Evolutionary conservation across 352 stramenopile genomes (phyloP).

Genomic region (Pythium myriotylum): DNA sequence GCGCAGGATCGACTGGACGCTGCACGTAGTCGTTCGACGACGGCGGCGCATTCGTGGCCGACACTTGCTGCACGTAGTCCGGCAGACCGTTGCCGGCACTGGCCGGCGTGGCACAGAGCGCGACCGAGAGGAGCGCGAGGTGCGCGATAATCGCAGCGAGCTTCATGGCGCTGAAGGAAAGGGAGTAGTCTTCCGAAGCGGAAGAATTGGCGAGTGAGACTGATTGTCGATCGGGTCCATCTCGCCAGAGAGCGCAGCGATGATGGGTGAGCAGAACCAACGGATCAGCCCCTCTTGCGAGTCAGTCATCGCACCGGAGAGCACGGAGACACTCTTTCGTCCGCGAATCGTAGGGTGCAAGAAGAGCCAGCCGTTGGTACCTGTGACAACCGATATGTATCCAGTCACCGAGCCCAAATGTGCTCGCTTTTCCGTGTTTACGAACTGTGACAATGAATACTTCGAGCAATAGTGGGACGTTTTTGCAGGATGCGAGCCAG

Average conservation of each 20-base stretch:
- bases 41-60: not conserved
- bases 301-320: no score
- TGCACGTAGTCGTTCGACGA: not conserved
- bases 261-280: no score
- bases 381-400: no score
- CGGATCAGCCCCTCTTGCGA: no score
- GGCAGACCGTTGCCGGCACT: not conserved
- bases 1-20: not conserved
- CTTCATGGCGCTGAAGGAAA: not conserved
- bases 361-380: no score
- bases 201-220: constrained; percentile 4
- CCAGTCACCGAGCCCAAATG: no score
- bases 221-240: not conserved
- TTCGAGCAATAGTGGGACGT: no score
- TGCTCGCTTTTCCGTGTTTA: no score
- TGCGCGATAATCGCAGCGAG: constrained; percentile 5
- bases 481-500: no score
- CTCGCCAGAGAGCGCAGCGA: not conserved
- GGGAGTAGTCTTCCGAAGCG: not conserved
- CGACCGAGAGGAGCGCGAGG: constrained; percentile 2
- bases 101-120: not conserved
- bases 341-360: no score
- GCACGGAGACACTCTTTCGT: no score
- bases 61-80: constrained; percentile 6
- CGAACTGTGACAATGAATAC: no score